Base-by-base conservation (phyloP, 768 basidiomycete species). In the Auricularia cornea region DNA sequence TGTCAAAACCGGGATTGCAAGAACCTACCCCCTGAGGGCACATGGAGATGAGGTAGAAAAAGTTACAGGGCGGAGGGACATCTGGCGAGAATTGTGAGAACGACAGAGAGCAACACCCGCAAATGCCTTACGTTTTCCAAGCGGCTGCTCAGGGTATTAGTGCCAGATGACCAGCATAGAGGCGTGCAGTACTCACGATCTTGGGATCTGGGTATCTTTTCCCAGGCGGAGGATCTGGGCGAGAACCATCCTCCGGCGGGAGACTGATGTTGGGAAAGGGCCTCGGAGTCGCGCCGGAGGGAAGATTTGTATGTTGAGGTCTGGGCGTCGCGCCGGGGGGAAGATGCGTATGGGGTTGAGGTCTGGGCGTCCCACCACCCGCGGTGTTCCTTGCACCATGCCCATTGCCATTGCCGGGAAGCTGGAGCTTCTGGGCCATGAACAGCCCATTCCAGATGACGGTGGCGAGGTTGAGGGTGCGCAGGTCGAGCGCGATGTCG, bases 401-500 rank as follows among this genome's bases (percentile, higher is more conserved):
- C 16, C 44, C 44, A 48, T 23, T 48, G 44, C 11, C 20, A 18
- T 18, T 48, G 26, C 28, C 35, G 35, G 35, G 54, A 14, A 57
- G 18, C 16, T 28, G 12, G 8, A 57, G 30, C 11, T 57, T 57
- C 18, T 57, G 54, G 28, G 6, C 16, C 54, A 57, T 57, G 30
- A 57, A 57, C 26, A 57, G 28, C 26, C 54, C 54, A 6, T 29
- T 30, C 54, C 54, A 57, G 4, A 16, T 6, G 26, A 57, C 54
- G 28, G 14, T 57, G 4, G 26, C 54, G 10, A 89, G 78, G 31
- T 74, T 73, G 33, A 88, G 80, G 23, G 80, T 80, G 61, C 75
- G 75, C 66, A 88, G 84, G 64, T 83, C 84, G 51, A 77, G 70
- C 20, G 87, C 87, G 70, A 86, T 79, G 12, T 87, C 82, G 41